Percentiles rank a stretch among this genome's conserved stretches.
Evolutionary conservation across 768 basidiomycete species (phyloP).

Genomic region (Asterophora lycoperdoides): DNA sequence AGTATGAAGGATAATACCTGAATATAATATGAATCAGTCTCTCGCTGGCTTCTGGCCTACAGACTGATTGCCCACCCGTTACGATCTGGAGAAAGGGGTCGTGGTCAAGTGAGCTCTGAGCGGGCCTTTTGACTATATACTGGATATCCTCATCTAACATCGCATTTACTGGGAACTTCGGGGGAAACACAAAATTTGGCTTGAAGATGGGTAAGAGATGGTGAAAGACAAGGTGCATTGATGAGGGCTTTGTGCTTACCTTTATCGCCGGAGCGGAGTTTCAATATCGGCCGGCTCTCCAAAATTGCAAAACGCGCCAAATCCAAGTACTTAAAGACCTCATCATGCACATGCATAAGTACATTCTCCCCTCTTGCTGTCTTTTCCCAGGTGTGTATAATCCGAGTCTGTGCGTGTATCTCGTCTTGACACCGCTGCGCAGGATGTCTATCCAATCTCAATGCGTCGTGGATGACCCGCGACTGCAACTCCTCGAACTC

Average conservation of each 20-base stretch:
- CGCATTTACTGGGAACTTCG: conserved; percentile 2
- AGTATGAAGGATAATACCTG: conserved; percentile 59
- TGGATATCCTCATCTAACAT: conserved; percentile 59
- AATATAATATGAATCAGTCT: conserved; percentile 14
- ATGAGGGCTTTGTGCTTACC: neutral
- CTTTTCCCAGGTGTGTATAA: neutral
- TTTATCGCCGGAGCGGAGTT: conserved; percentile 17
- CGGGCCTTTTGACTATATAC: conserved; percentile 46
- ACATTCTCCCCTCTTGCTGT: neutral
- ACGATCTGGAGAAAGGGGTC: conserved; percentile 28
- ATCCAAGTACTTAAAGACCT: conserved; percentile 3
- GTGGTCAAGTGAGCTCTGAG: conserved; percentile 17
- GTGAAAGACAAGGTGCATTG: conserved; percentile 6
- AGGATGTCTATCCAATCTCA: neutral
- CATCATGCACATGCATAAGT: conserved; percentile 1
- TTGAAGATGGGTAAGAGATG: conserved; percentile 11
- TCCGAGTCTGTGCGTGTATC: neutral
- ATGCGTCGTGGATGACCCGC: conserved; percentile 12
- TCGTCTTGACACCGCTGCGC: neutral
- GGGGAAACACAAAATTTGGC: neutral
- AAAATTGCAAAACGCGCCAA: neutral
- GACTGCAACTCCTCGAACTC: conserved; percentile 12
- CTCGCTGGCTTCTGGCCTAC: conserved; percentile 15
- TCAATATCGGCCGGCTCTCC: conserved; percentile 11
- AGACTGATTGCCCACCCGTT: conserved; percentile 36